Evolutionary conservation across 1,284 basidiomycete species (phyloP).

Genomic region (Athelia sp.): DNA sequence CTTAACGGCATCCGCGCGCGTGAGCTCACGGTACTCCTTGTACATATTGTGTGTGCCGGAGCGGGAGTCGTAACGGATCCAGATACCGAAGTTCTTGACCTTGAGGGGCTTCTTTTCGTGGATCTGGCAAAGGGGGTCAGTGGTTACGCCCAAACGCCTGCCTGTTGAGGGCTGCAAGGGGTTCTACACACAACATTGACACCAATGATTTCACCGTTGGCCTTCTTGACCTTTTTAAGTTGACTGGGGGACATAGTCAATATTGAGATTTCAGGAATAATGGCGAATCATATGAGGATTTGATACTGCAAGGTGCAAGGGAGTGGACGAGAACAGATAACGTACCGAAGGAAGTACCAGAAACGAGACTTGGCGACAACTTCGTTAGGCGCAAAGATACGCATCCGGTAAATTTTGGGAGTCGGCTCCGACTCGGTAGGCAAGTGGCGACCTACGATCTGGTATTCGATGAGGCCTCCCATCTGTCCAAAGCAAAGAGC

Average conservation of each 20-base stretch:
- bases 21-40: conserved; percentile 97
- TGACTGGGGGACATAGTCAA: conserved; percentile 50
- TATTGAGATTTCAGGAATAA: too few species aligned
- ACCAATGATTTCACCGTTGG: conserved; percentile 97
- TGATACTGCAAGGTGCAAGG: too few species aligned
- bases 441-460: conserved; percentile 96
- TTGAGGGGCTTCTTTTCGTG: conserved; percentile 96
- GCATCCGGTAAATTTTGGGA: conserved; percentile 99
- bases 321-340: neutral
- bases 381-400: conserved; percentile 98
- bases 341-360: conserved; percentile 97
- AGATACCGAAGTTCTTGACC: conserved; percentile 99
- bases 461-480: conserved; percentile 70
- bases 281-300: too few species aligned
- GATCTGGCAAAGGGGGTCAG: conserved; percentile 58
- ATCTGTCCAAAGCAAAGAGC: conserved; percentile 26
- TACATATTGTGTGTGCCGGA: conserved; percentile 98
- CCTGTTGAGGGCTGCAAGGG: conserved; percentile 81
- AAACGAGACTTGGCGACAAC: conserved; percentile 98
- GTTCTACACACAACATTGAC: conserved; percentile 88
- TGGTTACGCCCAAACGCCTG: conserved; percentile 74
- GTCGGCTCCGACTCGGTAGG: conserved; percentile 91
- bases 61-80: conserved; percentile 98
- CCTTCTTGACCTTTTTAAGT: conserved; percentile 99
- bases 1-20: conserved; percentile 94